These are phyloP conservation scores for Pyronema domesticum DNA, from an alignment of 495 filamentous ascomycete genomes.

Conservation along the genomic window DNA sequence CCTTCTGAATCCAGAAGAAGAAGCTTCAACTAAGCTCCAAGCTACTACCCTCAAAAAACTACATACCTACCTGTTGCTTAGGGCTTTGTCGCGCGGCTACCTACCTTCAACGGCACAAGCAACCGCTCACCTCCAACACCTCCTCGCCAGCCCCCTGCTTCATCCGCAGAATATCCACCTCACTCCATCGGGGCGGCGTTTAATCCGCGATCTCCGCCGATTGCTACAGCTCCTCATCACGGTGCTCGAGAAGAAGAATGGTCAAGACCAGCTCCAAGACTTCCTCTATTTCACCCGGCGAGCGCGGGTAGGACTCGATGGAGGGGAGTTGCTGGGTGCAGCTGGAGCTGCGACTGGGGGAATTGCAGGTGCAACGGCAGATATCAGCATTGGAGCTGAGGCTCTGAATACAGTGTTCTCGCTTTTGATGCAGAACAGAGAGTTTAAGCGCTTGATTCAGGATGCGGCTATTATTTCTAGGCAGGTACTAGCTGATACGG, in stretches of 20 bases:
- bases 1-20: slow-evolving; percentile 6
- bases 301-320: slow-evolving; percentile 34
- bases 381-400: slow-evolving; percentile 62
- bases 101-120: slow-evolving; percentile 82
- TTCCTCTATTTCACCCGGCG: slow-evolving; percentile 53
- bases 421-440: slow-evolving; percentile 70
- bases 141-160: slow-evolving; percentile 60
- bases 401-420: slow-evolving; percentile 70
- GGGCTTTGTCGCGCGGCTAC: slow-evolving; percentile 67
- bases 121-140: slow-evolving; percentile 61
- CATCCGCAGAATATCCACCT: slow-evolving; percentile 59
- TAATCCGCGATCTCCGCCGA: slow-evolving; percentile 53
- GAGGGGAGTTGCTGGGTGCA: slow-evolving; percentile 42
- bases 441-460: slow-evolving; percentile 74
- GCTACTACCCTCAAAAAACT: slow-evolving; percentile 64
- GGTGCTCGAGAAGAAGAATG: slow-evolving; percentile 62
- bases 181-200: slow-evolving; percentile 54
- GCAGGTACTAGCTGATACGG: slow-evolving; percentile 71
- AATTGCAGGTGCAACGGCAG: slow-evolving; percentile 37
- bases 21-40: slow-evolving; percentile 52
- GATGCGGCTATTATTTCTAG: slow-evolving; percentile 63
- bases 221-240: slow-evolving; percentile 61
- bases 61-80: slow-evolving; percentile 79
- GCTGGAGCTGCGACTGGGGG: slow-evolving; percentile 40
- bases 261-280: slow-evolving; percentile 71